A percentile compares a stretch with the other conserved stretches of the same genome.
Conservation (phyloP, 1,284 basidiomycete species). For the Moesziomyces sp. region DNA sequence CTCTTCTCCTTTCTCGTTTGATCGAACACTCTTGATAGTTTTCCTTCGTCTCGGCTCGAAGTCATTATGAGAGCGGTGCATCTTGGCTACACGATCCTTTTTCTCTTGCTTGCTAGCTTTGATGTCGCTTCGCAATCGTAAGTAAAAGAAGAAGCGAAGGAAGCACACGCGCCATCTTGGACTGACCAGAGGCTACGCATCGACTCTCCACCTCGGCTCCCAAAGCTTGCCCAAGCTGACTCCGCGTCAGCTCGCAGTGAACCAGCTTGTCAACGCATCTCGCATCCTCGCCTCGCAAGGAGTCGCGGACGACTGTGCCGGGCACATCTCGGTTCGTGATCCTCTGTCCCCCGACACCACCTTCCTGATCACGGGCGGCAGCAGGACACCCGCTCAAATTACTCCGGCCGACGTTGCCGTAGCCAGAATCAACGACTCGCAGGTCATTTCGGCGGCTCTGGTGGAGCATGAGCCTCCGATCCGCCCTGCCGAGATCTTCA, state of each 20-base stretch:
- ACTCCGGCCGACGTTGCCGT: conserved; percentile 43
- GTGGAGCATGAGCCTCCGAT: conserved; percentile 16
- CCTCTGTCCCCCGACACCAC: conserved; percentile 27
- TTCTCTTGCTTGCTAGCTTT: background rate
- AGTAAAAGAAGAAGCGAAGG: background rate
- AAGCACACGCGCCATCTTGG: background rate
- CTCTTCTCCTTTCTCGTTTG: too few species aligned
- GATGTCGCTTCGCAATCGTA: conserved; percentile 11
- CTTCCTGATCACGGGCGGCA: conserved; percentile 34
- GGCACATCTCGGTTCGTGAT: conserved; percentile 43
- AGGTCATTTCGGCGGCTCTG: conserved; percentile 34
- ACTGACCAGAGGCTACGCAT: too few species aligned
- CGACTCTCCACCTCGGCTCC: background rate
- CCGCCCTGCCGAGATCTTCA: conserved; percentile 37
- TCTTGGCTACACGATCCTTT: background rate
- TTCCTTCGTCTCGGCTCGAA: too few species aligned
- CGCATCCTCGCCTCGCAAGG: conserved; percentile 40
- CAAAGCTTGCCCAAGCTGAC: conserved; percentile 29
- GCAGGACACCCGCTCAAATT: conserved; percentile 19
- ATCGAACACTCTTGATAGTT: too few species aligned
- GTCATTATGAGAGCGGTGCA: background rate
- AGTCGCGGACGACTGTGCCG: conserved; percentile 37
- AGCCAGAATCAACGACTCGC: conserved; percentile 39
- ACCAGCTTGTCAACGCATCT: conserved; percentile 48
- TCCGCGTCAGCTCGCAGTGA: conserved; percentile 38